These are phyloP conservation scores for Suillus spraguei DNA, from an alignment of 768 basidiomycete genomes.

Conservation along the genomic window DNA sequence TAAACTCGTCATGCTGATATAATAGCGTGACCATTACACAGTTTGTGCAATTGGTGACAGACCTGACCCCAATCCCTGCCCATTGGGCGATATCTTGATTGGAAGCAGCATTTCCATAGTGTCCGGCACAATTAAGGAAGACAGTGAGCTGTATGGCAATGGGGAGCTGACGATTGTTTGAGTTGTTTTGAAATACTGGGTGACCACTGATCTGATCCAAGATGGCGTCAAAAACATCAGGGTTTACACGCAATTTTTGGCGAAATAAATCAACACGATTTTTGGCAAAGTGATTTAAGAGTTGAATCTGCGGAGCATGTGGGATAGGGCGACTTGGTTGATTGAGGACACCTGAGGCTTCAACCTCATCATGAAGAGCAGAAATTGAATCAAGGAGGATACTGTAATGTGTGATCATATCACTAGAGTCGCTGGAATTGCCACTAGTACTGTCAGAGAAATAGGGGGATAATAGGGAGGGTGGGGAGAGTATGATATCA, in stretches of 20 bases:
- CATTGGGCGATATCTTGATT: constrained; percentile 15
- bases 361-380: background rate
- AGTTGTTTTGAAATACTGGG: constrained; percentile 27
- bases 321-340: background rate
- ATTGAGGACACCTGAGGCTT: background rate
- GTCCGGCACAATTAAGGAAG: constrained; percentile 7
- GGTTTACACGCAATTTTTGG: constrained; percentile 32
- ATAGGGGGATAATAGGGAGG: background rate
- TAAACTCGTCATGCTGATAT: constrained; percentile 13
- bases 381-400: background rate
- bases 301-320: background rate
- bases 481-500: background rate
- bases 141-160: constrained; percentile 7
- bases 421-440: background rate
- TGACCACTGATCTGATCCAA: constrained; percentile 23
- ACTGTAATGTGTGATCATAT: background rate
- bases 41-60: constrained; percentile 20
- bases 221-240: constrained; percentile 27
- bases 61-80: background rate
- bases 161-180: constrained; percentile 13
- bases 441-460: background rate
- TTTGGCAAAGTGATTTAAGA: constrained; percentile 1
- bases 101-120: constrained; percentile 14
- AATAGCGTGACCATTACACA: constrained; percentile 17
- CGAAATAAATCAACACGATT: background rate